A percentile compares a stretch with the other conserved stretches of the same genome.
phyloP scores from a whole-genome alignment of 2,329 filamentous ascomycete genomes.

The Penicillium vulpinum region DNA sequence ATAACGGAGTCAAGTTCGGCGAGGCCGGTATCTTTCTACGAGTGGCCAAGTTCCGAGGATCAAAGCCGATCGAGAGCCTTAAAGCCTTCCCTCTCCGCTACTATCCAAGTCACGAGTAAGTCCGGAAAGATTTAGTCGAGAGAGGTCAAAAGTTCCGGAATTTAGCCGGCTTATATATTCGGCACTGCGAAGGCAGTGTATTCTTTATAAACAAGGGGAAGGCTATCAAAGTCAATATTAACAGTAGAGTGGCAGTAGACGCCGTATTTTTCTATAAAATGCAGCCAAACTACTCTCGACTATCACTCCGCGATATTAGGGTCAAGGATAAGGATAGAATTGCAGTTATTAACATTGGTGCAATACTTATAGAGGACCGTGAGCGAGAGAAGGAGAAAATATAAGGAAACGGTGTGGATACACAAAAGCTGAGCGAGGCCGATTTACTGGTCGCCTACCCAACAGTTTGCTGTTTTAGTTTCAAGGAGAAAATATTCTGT shows the following conservation, averaged over 20 bases:
- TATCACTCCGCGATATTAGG: conserved; percentile 13
- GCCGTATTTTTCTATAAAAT: conserved; percentile 26
- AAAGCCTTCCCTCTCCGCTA: conserved; percentile 34
- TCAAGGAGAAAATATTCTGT: conserved; percentile 26
- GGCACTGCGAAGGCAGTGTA: conserved; percentile 33
- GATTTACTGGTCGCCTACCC: conserved; percentile 22
- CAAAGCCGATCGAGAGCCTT: conserved; percentile 32
- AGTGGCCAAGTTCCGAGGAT: conserved; percentile 29
- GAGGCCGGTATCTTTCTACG: conserved; percentile 25
- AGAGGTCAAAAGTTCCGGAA: conserved; percentile 31
- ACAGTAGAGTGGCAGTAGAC: conserved; percentile 24
- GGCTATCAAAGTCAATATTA: conserved; percentile 21
- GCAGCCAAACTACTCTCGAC: conserved; percentile 25
- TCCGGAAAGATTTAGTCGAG: conserved; percentile 26
- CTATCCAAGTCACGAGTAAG: conserved; percentile 22
- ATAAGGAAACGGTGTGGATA: conserved; percentile 10
- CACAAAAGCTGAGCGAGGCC: conserved; percentile 11
- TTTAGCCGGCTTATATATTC: conserved; percentile 28
- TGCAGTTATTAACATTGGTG: conserved; percentile 14
- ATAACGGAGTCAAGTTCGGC: conserved; percentile 29
- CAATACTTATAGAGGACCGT: conserved; percentile 9
- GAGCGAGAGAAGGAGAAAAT: conserved; percentile 18
- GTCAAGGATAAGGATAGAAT: conserved; percentile 13
- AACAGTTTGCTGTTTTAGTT: conserved; percentile 25
- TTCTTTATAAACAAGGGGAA: conserved; percentile 35